Conservation (phyloP, 495 filamentous ascomycete genomes). For the Hyaloscypha hepaticicola region DNA sequence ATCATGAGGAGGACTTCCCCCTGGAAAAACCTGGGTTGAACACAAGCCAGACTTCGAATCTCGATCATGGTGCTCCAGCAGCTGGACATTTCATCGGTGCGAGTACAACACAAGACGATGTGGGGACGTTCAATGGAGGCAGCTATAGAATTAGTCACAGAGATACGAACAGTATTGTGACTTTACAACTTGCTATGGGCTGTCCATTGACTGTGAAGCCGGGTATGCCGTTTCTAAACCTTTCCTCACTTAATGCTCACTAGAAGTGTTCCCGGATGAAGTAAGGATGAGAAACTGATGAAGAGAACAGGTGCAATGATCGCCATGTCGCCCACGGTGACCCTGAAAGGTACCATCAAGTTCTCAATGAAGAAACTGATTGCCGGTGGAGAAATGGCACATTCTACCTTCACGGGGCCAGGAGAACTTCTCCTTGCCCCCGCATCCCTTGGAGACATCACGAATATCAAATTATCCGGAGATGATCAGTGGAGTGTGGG, state of each 20-base stretch:
- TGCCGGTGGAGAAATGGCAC: conserved; percentile 74
- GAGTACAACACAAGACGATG: conserved; percentile 65
- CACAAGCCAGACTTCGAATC: conserved; percentile 31
- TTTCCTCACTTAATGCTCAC: not conserved
- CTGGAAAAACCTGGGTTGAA: conserved; percentile 33
- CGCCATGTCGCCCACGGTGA: conserved; percentile 87
- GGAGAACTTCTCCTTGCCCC: conserved; percentile 88
- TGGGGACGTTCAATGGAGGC: conserved; percentile 95
- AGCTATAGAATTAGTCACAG: conserved; percentile 91
- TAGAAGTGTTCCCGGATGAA: not conserved
- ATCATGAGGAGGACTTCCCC: conserved; percentile 29
- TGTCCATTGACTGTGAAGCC: conserved; percentile 82
- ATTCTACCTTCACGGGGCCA: conserved; percentile 83
- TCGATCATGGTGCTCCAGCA: conserved; percentile 48
- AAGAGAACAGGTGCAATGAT: conserved; percentile 72
- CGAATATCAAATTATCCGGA: conserved; percentile 68
- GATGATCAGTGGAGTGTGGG: conserved; percentile 78
- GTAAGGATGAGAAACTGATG: not conserved
- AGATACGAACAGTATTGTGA: conserved; percentile 86
- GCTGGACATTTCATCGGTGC: conserved; percentile 60
- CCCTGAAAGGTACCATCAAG: conserved; percentile 73
- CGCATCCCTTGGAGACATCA: conserved; percentile 79
- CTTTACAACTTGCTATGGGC: conserved; percentile 84
- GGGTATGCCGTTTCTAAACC: conserved; percentile 45
- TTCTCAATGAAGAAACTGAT: conserved; percentile 86